A percentile compares a stretch with the other conserved stretches of the same genome.
phyloP scores from a whole-genome alignment of 306 rosid genomes.

The Dryas drummondii region DNA sequence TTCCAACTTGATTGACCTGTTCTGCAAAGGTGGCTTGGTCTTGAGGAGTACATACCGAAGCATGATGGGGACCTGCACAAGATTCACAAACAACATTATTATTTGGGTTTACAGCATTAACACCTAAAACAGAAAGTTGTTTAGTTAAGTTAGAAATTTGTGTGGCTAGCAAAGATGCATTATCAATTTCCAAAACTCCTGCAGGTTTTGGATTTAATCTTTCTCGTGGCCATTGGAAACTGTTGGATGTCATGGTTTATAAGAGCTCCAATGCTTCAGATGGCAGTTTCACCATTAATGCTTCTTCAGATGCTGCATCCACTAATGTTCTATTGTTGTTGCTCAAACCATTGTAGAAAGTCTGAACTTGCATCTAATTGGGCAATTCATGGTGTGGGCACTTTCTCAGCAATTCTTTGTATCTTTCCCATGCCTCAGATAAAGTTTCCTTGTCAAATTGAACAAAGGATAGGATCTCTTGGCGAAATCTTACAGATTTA shows the following conservation, averaged over 20 bases:
- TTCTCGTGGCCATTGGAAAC: neutral
- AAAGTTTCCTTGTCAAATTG: neutral
- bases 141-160: too few relatives aligned
- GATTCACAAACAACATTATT: too few relatives aligned
- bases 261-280: neutral
- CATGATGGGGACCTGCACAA: too few relatives aligned
- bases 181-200: neutral
- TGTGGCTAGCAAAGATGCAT: too few relatives aligned
- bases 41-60: too few relatives aligned
- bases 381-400: too few relatives aligned
- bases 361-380: too few relatives aligned
- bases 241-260: neutral
- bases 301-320: neutral
- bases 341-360: neutral
- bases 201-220: neutral
- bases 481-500: neutral
- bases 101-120: too few relatives aligned
- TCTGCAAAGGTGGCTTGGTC: too few relatives aligned
- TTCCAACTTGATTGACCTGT: too few relatives aligned
- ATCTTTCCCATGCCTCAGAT: neutral
- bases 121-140: too few relatives aligned
- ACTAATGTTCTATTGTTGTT: neutral
- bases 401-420: neutral
- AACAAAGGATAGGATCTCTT: neutral
- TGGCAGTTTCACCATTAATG: neutral